Evolutionary conservation across 2,329 filamentous ascomycete species (phyloP).

Genomic region (Aspergillus fumigatiaffinis): DNA sequence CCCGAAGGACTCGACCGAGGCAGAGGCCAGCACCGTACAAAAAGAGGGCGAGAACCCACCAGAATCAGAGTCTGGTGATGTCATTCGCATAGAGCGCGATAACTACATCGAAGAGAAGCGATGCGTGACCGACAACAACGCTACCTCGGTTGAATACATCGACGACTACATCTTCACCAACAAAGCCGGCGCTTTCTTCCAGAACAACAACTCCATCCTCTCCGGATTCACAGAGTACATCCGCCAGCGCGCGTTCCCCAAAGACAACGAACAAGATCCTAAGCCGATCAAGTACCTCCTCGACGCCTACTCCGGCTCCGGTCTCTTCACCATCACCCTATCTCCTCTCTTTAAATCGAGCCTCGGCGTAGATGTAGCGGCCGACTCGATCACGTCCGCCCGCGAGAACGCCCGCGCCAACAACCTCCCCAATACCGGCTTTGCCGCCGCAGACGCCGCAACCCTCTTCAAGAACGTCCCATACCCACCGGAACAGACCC

Average conservation of each 20-base stretch:
- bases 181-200: slow-evolving; percentile 92
- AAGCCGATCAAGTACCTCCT: slow-evolving; percentile 75
- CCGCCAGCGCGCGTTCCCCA: slow-evolving; percentile 68
- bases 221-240: slow-evolving; percentile 82
- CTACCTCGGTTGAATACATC: slow-evolving; percentile 80
- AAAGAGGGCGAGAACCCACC: slow-evolving; percentile 23
- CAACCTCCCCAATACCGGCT: slow-evolving; percentile 69
- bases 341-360: slow-evolving; percentile 74
- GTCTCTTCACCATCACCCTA: slow-evolving; percentile 93
- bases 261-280: slow-evolving; percentile 27
- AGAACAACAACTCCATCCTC: slow-evolving; percentile 99
- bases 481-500: slow-evolving; percentile 75
- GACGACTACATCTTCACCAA: slow-evolving; percentile 82
- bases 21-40: slow-evolving; percentile 17
- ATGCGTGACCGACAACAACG: slow-evolving; percentile 83
- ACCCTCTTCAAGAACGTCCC: slow-evolving; percentile 73
- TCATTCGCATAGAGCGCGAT: slow-evolving; percentile 55
- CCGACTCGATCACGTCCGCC: slow-evolving; percentile 73
- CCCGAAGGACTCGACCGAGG: slow-evolving; percentile 18
- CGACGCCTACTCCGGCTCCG: slow-evolving; percentile 95
- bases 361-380: slow-evolving; percentile 86
- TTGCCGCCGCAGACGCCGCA: slow-evolving; percentile 84
- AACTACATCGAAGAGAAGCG: slow-evolving; percentile 72
- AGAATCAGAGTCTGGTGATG: slow-evolving; percentile 36
- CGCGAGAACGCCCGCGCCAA: slow-evolving; percentile 75